These are phyloP conservation scores for Zoysia pacifica DNA, from an alignment of 176 grass and related monocot genomes.

Conservation along the genomic window DNA sequence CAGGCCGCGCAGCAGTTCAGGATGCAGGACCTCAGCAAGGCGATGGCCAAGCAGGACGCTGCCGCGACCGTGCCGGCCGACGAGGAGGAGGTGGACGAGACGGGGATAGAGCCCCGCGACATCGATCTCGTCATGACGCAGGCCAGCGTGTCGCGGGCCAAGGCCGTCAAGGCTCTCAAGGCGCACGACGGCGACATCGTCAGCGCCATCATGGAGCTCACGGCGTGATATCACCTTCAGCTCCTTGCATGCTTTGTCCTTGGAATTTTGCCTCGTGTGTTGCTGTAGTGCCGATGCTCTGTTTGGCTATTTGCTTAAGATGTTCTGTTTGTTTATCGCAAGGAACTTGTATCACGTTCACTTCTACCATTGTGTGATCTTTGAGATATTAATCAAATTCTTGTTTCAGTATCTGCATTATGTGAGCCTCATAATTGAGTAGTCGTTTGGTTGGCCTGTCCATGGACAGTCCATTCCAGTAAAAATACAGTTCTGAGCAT, in stretches of 20 bases:
- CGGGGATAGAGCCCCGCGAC: slow-evolving; percentile 74
- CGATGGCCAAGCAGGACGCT: slow-evolving; percentile 64
- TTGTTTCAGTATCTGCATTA: not conserved
- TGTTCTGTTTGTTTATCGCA: not conserved
- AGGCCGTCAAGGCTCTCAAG: slow-evolving; percentile 86
- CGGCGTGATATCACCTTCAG: slow-evolving; percentile 23
- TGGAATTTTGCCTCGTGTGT: not conserved
- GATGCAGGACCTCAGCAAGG: slow-evolving; percentile 87
- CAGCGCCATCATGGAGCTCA: slow-evolving; percentile 91
- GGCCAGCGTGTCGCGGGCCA: slow-evolving; percentile 69
- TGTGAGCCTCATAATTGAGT: not conserved
- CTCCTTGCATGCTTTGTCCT: not conserved
- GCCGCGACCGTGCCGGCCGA: slow-evolving; percentile 48
- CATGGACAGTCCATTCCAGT: not conserved
- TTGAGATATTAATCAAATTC: not conserved
- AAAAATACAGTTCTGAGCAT: not conserved
- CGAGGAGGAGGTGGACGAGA: slow-evolving; percentile 79
- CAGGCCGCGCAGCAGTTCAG: slow-evolving; percentile 93
- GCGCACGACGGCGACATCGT: slow-evolving; percentile 90
- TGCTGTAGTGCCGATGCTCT: not conserved
- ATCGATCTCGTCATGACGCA: slow-evolving; percentile 98
- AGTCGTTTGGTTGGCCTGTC: not conserved
- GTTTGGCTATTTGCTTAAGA: slow-evolving; percentile 13
- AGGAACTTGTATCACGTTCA: slow-evolving; percentile 13
- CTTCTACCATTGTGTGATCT: not conserved